phyloP scores from a whole-genome alignment of 352 stramenopile genomes.

The Saprolegnia diclina region DNA sequence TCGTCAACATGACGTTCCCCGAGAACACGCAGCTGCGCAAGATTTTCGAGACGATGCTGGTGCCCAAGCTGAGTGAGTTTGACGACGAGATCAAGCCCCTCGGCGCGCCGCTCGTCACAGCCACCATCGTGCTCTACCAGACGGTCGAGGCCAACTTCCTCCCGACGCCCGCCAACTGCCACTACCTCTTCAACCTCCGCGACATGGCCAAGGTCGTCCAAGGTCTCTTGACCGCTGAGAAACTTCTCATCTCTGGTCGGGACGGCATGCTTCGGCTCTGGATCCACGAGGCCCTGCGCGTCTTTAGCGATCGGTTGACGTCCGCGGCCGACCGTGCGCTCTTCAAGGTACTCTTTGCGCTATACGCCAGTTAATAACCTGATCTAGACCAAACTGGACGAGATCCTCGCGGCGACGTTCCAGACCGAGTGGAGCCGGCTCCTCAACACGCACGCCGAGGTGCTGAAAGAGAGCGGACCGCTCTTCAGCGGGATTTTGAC shows the following conservation, averaged over 20 bases:
- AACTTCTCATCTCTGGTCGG: constrained; percentile 57
- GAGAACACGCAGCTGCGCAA: constrained; percentile 76
- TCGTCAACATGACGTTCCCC: constrained; percentile 87
- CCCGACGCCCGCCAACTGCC: constrained; percentile 83
- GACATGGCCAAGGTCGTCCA: constrained; percentile 88
- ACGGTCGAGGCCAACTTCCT: constrained; percentile 77
- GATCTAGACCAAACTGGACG: constrained; percentile 52
- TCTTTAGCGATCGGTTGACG: constrained; percentile 90
- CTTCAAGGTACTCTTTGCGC: constrained; percentile 77
- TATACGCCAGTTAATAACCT: constrained; percentile 16
- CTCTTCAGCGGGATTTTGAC: constrained; percentile 81
- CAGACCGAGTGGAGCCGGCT: constrained; percentile 72
- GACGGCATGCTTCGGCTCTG: constrained; percentile 80
- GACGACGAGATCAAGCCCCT: constrained; percentile 86
- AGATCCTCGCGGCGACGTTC: constrained; percentile 67
- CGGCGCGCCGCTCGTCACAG: constrained; percentile 54
- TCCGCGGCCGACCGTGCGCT: constrained; percentile 79
- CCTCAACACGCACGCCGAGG: constrained; percentile 47
- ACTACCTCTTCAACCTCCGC: constrained; percentile 87
- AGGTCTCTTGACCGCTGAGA: constrained; percentile 68
- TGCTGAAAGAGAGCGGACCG: constrained; percentile 71
- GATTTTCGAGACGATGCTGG: constrained; percentile 87
- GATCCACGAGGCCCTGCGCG: constrained; percentile 85
- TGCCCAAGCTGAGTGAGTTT: constrained; percentile 78
- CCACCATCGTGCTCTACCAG: constrained; percentile 85